Conservation (phyloP, 2,329 filamentous ascomycete genomes). For the Fusarium proliferatum region DNA sequence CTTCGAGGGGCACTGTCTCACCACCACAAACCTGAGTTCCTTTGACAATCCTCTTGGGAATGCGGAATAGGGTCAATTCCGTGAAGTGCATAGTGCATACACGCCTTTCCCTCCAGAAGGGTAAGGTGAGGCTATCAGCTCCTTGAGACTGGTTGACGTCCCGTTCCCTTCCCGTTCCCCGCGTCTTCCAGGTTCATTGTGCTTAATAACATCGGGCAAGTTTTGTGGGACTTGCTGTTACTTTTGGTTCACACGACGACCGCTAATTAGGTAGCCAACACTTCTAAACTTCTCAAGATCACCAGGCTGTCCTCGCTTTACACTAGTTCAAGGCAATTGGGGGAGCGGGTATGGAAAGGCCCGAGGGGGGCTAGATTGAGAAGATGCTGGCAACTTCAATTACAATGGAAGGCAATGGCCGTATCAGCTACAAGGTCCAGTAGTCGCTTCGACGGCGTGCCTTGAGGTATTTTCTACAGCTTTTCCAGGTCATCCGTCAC, state of each 20-base stretch:
- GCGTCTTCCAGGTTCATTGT: slow-evolving; percentile 18
- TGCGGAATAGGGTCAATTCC: not conserved
- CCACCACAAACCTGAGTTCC: not conserved
- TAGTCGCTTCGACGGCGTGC: not conserved
- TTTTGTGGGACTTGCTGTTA: slow-evolving; percentile 14
- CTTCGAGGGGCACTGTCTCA: slow-evolving; percentile 22
- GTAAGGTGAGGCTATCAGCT: slow-evolving; percentile 28
- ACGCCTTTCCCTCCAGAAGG: not conserved
- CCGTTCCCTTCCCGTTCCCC: slow-evolving; percentile 25
- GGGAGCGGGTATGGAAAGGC: slow-evolving; percentile 33
- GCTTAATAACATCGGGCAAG: slow-evolving; percentile 2
- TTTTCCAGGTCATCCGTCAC: not conserved
- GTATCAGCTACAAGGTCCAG: slow-evolving; percentile 13
- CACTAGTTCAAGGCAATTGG: slow-evolving; percentile 21
- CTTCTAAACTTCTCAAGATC: slow-evolving; percentile 4
- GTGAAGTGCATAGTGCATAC: slow-evolving; percentile 4
- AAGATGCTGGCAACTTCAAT: not conserved
- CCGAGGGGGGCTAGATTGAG: slow-evolving; percentile 18
- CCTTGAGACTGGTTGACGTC: slow-evolving; percentile 11
- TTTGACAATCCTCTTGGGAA: not conserved
- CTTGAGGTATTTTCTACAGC: slow-evolving; percentile 30
- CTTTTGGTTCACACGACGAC: slow-evolving; percentile 20
- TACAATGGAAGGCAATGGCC: not conserved
- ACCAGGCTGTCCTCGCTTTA: slow-evolving; percentile 5
- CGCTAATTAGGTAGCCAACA: not conserved